These are phyloP conservation scores for Metschnikowia amazonensis DNA, from an alignment of 805 yeast genomes.

Conservation along the genomic window DNA sequence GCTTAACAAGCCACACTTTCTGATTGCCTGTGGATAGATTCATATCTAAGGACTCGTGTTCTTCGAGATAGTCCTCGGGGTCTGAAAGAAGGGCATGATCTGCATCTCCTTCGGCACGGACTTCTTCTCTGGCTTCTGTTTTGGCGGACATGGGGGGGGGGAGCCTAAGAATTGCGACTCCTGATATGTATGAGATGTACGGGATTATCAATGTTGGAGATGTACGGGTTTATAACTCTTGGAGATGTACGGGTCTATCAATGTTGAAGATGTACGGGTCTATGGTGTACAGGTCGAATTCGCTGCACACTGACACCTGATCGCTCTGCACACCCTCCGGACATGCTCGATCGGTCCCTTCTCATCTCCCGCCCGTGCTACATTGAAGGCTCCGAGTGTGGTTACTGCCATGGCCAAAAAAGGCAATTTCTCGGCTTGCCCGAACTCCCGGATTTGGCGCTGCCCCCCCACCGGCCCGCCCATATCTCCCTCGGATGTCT, in stretches of 20 bases:
- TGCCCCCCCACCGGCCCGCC: conserved; percentile 18
- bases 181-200: background rate
- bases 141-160: conserved; percentile 1
- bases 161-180: too few species aligned
- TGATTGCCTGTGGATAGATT: conserved; percentile 58
- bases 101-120: conserved; percentile 9
- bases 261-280: background rate
- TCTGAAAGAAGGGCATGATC: conserved; percentile 39
- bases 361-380: conserved; percentile 45
- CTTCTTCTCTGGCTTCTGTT: conserved; percentile 6
- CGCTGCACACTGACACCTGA: too few species aligned
- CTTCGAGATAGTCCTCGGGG: conserved; percentile 45
- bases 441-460: conserved; percentile 23
- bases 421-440: conserved; percentile 25
- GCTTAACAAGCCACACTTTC: conserved; percentile 87
- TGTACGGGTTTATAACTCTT: background rate
- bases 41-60: conserved; percentile 72
- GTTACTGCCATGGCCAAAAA: conserved; percentile 62
- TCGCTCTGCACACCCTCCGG: too few species aligned
- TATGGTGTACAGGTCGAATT: background rate
- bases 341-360: background rate
- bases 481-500: conserved; percentile 36
- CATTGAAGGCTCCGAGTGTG: conserved; percentile 51
- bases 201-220: background rate
- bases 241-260: background rate